phyloP scores from a whole-genome alignment of 345 rosid species.

The Cardamine occulta region DNA sequence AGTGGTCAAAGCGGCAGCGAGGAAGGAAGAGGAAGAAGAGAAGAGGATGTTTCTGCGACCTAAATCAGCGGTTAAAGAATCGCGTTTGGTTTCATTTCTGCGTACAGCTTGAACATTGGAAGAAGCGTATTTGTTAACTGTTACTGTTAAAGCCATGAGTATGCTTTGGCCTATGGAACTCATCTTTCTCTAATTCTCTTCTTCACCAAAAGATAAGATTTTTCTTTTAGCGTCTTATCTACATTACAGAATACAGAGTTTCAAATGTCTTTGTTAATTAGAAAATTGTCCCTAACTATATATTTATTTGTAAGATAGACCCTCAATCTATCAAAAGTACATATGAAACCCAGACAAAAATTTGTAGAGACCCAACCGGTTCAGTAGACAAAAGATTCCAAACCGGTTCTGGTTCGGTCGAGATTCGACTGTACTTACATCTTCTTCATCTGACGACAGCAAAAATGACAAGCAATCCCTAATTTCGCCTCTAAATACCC shows the following conservation, averaged over 20 bases:
- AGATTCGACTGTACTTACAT: constrained; percentile 17
- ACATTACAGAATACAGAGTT: constrained; percentile 4
- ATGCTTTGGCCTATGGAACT: constrained; percentile 71
- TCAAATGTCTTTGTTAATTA: constrained; percentile 11
- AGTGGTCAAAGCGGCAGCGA: constrained; percentile 55
- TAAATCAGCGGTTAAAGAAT: constrained; percentile 34
- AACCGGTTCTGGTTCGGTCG: constrained; percentile 12
- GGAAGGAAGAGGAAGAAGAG: constrained; percentile 63
- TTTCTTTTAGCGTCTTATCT: constrained; percentile 26
- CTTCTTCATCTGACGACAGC: constrained; percentile 43
- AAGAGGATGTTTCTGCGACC: constrained; percentile 66
- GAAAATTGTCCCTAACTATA: neutral
- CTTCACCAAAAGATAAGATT: constrained; percentile 39
- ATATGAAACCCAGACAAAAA: neutral
- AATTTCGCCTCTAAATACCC: constrained; percentile 31
- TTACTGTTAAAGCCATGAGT: constrained; percentile 90
- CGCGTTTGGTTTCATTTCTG: constrained; percentile 49
- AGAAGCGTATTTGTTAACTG: constrained; percentile 82
- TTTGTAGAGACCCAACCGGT: constrained; percentile 18
- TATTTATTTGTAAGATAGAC: neutral
- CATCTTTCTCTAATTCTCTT: constrained; percentile 34
- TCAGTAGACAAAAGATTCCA: neutral
- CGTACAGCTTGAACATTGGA: constrained; percentile 76
- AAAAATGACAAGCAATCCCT: constrained; percentile 48
- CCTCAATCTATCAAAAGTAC: neutral